Base-by-base conservation (phyloP, 2,329 filamentous ascomycete species). In the Cylindrodendrum hubeiense region DNA sequence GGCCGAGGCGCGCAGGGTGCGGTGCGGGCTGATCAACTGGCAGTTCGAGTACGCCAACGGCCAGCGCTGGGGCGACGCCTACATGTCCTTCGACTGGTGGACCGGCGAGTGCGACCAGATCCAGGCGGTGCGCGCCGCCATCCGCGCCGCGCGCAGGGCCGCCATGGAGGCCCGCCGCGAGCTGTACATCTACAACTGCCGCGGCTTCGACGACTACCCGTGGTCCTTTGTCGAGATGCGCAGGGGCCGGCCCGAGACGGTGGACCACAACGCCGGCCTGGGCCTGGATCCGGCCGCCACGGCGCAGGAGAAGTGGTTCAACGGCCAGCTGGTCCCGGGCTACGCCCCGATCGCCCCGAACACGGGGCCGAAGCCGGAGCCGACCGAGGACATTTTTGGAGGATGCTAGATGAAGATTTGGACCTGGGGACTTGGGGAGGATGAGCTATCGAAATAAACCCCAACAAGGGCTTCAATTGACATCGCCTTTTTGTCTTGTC, bases 61-160 rank as follows among this genome's bases (percentile, higher is more conserved):
- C 0, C 30, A 54, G 52, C 60, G 33, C 51, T 73, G 65, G 61
- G 69, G 69, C 28, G 69, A 73, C 43, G 65, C 44, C 21, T 44
- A 44, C 13, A 49, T 67, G n/a, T 10, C 17, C 15, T 60, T 68
- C 30, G 44, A 58, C 44, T 68, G 55, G 49, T 59, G 55, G 46
- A 22, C 24, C 12, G 50, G 43, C 8, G n/a, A 15, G 2, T 69
- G 67, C 62, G 44, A n/a, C 26, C 26, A 50, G 26, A 24, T 21
- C 24, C 15, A 17, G 9, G 24, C 56, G 21, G 49, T 69, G 21
- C 19, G 39, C 3, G 64, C 60, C 13, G 64, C 64, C 17, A 37
- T 65, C 22, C 22, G 34, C 13, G 26, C 58, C n/a, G 52, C 46
- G 13, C 24, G 54, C 43, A 26, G 24, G 39, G n/a, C 41, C 13